Percentiles rank a stretch among this genome's conserved stretches.
Evolutionary conservation across 176 grass and related monocot species (phyloP).

Genomic region (Cenchrus fungigraminus): DNA sequence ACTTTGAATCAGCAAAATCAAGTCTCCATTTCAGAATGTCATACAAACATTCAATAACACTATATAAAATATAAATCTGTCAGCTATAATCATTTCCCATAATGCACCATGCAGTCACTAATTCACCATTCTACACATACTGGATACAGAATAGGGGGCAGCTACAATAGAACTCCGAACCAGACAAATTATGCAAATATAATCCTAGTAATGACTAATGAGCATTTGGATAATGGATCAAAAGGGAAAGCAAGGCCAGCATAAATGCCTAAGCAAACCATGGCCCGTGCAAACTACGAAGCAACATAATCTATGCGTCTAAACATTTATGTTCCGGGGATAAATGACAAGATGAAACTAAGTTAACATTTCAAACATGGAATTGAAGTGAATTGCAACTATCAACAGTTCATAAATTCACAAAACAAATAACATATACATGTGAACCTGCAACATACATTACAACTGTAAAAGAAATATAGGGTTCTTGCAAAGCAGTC

Average conservation of each 20-base stretch:
- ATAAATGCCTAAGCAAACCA: too few relatives aligned
- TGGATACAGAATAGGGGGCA: not conserved
- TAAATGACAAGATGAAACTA: not conserved
- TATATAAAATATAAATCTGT: not conserved
- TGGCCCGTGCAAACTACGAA: not conserved
- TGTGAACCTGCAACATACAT: too few relatives aligned
- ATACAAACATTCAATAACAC: not conserved
- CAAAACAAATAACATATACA: too few relatives aligned
- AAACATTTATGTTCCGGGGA: not conserved
- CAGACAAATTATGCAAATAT: not conserved
- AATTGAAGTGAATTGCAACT: not conserved
- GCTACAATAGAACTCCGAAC: too few relatives aligned
- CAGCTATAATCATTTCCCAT: not conserved
- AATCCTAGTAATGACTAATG: not conserved
- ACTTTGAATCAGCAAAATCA: not conserved
- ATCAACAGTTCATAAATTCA: not conserved
- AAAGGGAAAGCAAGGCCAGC: not conserved
- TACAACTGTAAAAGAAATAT: too few relatives aligned
- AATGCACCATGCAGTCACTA: not conserved
- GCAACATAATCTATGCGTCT: not conserved
- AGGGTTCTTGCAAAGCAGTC: not conserved
- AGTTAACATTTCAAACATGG: not conserved
- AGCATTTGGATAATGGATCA: not conserved
- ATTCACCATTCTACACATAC: not conserved
- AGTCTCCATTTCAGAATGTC: not conserved